Conservation (phyloP, 1,284 basidiomycete species). For the Austropuccinia psidii region DNA sequence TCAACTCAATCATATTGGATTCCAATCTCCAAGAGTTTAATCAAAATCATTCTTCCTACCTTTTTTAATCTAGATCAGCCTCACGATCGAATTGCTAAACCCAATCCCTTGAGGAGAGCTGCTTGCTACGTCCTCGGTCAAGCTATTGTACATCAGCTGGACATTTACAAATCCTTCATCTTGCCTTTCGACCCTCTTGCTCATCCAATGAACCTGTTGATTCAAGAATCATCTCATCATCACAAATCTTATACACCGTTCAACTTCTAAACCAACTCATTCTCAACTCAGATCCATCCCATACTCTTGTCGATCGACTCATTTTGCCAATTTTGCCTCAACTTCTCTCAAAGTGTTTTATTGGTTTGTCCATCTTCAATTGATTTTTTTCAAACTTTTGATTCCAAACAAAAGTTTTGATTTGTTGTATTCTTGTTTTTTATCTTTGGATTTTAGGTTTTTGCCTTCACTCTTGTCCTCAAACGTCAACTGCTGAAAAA, state of each 20-base stretch:
- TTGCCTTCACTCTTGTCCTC: no score
- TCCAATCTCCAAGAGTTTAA: neutral
- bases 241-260: slow-evolving; percentile 2
- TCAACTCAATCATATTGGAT: neutral
- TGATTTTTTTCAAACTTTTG: no score
- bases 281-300: slow-evolving; percentile 29
- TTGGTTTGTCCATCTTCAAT: no score
- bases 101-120: neutral
- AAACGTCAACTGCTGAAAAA: no score
- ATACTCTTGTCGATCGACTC: slow-evolving; percentile 4
- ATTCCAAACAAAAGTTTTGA: no score
- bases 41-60: neutral
- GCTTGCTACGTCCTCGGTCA: slow-evolving; percentile 20
- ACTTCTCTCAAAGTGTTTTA: slow-evolving; percentile 6
- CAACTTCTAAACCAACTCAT: slow-evolving; percentile 1
- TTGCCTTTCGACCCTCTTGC: neutral
- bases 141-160: neutral
- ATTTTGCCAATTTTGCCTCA: slow-evolving; percentile 15
- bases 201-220: neutral
- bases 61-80: neutral
- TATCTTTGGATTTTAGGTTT: no score
- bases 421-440: no score
- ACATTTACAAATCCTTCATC: slow-evolving; percentile 11
- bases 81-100: neutral
- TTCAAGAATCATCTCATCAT: neutral